Conservation (phyloP, 106 monocot species). For the Acorus gramineus region DNA sequence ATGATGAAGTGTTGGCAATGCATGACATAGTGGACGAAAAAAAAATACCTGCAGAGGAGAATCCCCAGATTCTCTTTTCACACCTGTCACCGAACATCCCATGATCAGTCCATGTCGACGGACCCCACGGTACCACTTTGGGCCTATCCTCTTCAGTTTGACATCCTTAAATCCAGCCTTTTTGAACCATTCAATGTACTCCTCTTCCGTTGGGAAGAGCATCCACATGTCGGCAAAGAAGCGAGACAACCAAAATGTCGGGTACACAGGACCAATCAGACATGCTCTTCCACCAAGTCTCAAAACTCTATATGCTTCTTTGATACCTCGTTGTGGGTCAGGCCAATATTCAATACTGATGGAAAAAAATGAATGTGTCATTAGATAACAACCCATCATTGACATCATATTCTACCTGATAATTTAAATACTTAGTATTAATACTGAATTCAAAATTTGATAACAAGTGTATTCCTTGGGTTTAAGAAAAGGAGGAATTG, state of each 20-base stretch:
- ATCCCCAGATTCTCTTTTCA: conserved; percentile 3
- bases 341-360: conserved; percentile 15
- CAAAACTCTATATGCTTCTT: conserved; percentile 10
- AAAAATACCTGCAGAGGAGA: conserved; percentile 4
- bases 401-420: neutral
- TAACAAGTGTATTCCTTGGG: too few relatives aligned
- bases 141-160: neutral
- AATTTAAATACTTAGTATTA: too few relatives aligned
- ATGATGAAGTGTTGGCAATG: too few relatives aligned
- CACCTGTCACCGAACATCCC: conserved; percentile 13
- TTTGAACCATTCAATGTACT: conserved; percentile 6
- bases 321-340: conserved; percentile 8
- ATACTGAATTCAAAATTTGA: too few relatives aligned
- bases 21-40: neutral
- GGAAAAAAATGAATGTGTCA: neutral
- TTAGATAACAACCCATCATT: neutral
- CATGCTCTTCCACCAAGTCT: conserved; percentile 3
- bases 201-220: conserved; percentile 8
- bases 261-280: conserved; percentile 7
- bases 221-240: conserved; percentile 9
- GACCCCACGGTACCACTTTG: conserved; percentile 2
- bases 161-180: conserved; percentile 11
- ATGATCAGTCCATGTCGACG: conserved; percentile 8
- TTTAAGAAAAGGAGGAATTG: too few relatives aligned
- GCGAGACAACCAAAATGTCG: conserved; percentile 11